Evolutionary conservation across 2,329 filamentous ascomycete species (phyloP).

Genomic region (Arthrobotrys entomopaga): DNA sequence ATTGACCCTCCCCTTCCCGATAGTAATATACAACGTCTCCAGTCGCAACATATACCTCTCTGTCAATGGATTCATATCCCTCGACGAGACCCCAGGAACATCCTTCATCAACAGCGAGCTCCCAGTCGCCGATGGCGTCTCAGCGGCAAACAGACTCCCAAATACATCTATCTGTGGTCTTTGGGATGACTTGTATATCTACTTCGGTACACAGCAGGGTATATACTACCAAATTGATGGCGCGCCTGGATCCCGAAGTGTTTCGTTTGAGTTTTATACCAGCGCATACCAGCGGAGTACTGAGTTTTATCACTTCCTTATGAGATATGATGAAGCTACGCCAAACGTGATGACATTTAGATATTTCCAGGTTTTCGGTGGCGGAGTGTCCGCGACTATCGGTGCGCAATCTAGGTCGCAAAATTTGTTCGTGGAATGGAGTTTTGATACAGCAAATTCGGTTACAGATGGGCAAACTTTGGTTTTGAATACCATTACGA

Average conservation of each 20-base stretch:
- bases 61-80: slow-evolving; percentile 51
- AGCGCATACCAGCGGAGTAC: slow-evolving; percentile 33
- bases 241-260: slow-evolving; percentile 4
- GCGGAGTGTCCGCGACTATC: slow-evolving; percentile 40
- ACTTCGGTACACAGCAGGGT: slow-evolving; percentile 42
- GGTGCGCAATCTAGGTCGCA: slow-evolving; percentile 43
- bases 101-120: slow-evolving; percentile 49
- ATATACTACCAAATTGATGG: slow-evolving; percentile 50
- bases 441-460: slow-evolving; percentile 29
- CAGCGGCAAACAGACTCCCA: slow-evolving; percentile 30
- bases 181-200: slow-evolving; percentile 54
- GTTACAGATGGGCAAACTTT: slow-evolving; percentile 36
- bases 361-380: slow-evolving; percentile 42
- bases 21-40: slow-evolving; percentile 42
- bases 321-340: slow-evolving; percentile 46
- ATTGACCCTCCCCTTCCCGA: slow-evolving; percentile 33
- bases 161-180: slow-evolving; percentile 36
- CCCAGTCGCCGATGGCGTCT: slow-evolving; percentile 18
- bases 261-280: slow-evolving; percentile 51
- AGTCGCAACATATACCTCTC: slow-evolving; percentile 29
- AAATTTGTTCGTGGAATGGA: slow-evolving; percentile 43
- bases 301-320: slow-evolving; percentile 50
- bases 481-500: slow-evolving; percentile 36
- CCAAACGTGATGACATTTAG: slow-evolving; percentile 33
- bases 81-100: slow-evolving; percentile 35